Base-by-base conservation (phyloP, 176 grass and related monocot genomes). In the Bolboschoenus planiculmis region DNA sequence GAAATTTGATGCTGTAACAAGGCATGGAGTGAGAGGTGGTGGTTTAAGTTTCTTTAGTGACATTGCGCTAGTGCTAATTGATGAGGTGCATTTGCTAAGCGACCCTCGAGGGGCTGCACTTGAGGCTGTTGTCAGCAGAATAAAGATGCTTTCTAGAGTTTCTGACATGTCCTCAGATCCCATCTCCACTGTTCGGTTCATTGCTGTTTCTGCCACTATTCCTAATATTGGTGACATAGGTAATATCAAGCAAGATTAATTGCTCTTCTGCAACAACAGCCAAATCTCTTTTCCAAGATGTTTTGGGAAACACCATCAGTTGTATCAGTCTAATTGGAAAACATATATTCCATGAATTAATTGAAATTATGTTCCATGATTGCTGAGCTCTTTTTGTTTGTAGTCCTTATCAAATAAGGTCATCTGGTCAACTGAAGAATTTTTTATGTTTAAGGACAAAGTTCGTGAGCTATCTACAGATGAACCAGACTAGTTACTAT, bases 11-110 rank as follows among this genome's bases (percentile, higher is more conserved):
- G 91, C 95, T 71, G 85, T 94, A 81, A 94, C 90, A 58, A 92
- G 92, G 34, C 84, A 91, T 84, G 95, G 95, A 67, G 59, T 88
- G 80, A 92, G 87, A 86, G 85, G 87, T 77, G 95, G 95, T 51
- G 84, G 85, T 80, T 81, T 97, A 74, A 93, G 92, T 86, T 97
- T 97, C 85, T 97, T 97, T 81, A 58, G 87, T 88, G 95, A 97
- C 83, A 97, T 94, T 86, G 85, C 92, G 15, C 82, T 97, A 20
- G 87, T 97, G 56, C 88, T 97, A 83, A 92, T 94, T 54, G 95
- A 97, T 65, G 95, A 97, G 86, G 92, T 97, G 77, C 95, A 97
- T 88, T 88, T 97, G 70, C 92, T 94, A 10, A 97, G 92, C 55
- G 95, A 93, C 54, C 90, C 95, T 2, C 95, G 95, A 78, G 95